Evolutionary conservation across 768 basidiomycete species (phyloP).

Genomic region (Nidula microcarpa): DNA sequence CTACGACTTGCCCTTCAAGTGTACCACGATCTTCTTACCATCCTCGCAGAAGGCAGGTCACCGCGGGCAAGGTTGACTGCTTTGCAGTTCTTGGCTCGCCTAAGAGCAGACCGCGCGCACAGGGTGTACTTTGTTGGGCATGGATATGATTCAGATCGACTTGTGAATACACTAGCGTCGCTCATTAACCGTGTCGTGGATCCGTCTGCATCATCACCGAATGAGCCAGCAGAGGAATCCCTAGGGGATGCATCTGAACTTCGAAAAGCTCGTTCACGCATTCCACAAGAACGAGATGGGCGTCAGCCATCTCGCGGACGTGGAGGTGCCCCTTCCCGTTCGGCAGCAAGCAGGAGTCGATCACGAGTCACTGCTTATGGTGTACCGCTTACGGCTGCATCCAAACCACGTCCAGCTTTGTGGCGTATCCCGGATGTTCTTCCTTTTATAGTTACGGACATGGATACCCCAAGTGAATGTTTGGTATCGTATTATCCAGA

Average conservation of each 20-base stretch:
- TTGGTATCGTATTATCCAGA: conserved; percentile 62
- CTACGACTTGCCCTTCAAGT: conserved; percentile 51
- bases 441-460: conserved; percentile 51
- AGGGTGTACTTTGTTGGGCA: conserved; percentile 65
- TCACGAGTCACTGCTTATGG: conserved; percentile 45
- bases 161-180: conserved; percentile 54
- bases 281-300: conserved; percentile 50
- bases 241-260: conserved; percentile 19
- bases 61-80: conserved; percentile 63
- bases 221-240: background rate
- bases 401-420: conserved; percentile 42
- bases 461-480: conserved; percentile 63
- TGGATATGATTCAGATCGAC: conserved; percentile 53
- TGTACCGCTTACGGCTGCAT: conserved; percentile 11
- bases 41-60: conserved; percentile 44
- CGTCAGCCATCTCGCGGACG: conserved; percentile 51
- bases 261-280: conserved; percentile 43
- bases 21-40: conserved; percentile 46
- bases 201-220: background rate
- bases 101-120: conserved; percentile 90
- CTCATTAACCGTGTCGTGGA: conserved; percentile 54
- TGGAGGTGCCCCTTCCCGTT: conserved; percentile 37
- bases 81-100: conserved; percentile 83
- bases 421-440: conserved; percentile 72
- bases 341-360: conserved; percentile 55